Evolutionary conservation across 768 basidiomycete genomes (phyloP), one percentile per base, ranked within the genome.

Genomic region (Russula earlei): DNA sequence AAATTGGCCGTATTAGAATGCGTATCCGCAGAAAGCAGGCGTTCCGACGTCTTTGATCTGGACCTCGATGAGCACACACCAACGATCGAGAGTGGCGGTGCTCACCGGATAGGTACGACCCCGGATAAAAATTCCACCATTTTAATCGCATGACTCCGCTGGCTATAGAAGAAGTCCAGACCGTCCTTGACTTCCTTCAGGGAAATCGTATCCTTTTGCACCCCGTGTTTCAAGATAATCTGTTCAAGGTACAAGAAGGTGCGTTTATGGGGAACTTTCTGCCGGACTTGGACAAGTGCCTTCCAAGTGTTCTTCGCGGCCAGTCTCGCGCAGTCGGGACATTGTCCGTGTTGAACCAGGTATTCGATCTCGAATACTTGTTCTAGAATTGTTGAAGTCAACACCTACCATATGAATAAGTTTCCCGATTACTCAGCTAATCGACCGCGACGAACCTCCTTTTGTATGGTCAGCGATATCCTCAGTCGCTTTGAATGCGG

Each of bases 261-360:
- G 55, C 96, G 84, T 72, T 99, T 99, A 69, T 99, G 96, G 4
- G 91, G 77, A 41, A 98, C 96, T 71, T 99, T 98, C 69, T 99
- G 96, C 44, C 96, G 85, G n/a, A 98, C 92, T 75, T 98, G 96
- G 1, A 99, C 94, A 36, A 92, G 77, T 1, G 95, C 92, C 67
- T 92, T 93, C 96, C 95, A 98, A 0, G 94, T 98, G 68, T 98
- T 97, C 74, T 98, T 99, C 3, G 96, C 96, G 0, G 96, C 96
- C 4, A 98, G 80, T 64, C 82, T 85, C 0, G 95, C 77, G 66
- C 96, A 99, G 62, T 93, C 91, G 0, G 91, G 84, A 69, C 96
- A 99, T 73, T 99, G 96, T 0, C 89, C 88, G 63, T 94, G 81
- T 64, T 94, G 91, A 1, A 98, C 90, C 54, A 98, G 81, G 65